These are phyloP conservation scores for Talaromyces sp. DNA, from an alignment of 2,329 filamentous ascomycete genomes.

Conservation along the genomic window DNA sequence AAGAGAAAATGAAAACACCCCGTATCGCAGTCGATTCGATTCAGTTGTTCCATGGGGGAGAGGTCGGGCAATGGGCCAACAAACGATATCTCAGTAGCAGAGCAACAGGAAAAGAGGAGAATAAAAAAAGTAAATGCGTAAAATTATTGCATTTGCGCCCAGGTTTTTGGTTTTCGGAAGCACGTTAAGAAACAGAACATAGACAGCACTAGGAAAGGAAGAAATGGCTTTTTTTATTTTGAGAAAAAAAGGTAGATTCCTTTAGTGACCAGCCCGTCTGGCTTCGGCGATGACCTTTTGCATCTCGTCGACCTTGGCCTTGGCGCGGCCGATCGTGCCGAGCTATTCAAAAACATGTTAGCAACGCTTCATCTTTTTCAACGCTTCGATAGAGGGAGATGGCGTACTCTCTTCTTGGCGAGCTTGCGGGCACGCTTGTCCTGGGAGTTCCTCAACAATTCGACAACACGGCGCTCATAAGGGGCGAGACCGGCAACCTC, in stretches of 20 bases:
- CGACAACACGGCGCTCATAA: constrained; percentile 98
- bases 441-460: constrained; percentile 98
- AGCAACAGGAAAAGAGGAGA: neutral
- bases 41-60: too few species aligned
- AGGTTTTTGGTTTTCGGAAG: constrained; percentile 8
- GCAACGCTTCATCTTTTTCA: neutral
- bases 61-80: neutral
- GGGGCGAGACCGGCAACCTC: constrained; percentile 93
- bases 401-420: constrained; percentile 91
- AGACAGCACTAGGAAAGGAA: neutral
- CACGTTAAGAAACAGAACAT: constrained; percentile 21
- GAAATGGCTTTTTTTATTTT: neutral
- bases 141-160: neutral
- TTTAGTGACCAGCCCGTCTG: constrained; percentile 72
- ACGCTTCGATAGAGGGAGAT: constrained; percentile 13
- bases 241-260: constrained; percentile 6
- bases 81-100: neutral
- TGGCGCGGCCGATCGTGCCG: constrained; percentile 97
- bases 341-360: constrained; percentile 55
- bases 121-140: neutral
- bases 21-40: too few species aligned
- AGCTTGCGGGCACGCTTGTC: constrained; percentile 99
- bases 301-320: constrained; percentile 99
- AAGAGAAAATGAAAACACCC: neutral
- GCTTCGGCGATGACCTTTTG: constrained; percentile 96